Evolutionary conservation across 2,329 filamentous ascomycete species (phyloP).

Genomic region (Calonectria montana): DNA sequence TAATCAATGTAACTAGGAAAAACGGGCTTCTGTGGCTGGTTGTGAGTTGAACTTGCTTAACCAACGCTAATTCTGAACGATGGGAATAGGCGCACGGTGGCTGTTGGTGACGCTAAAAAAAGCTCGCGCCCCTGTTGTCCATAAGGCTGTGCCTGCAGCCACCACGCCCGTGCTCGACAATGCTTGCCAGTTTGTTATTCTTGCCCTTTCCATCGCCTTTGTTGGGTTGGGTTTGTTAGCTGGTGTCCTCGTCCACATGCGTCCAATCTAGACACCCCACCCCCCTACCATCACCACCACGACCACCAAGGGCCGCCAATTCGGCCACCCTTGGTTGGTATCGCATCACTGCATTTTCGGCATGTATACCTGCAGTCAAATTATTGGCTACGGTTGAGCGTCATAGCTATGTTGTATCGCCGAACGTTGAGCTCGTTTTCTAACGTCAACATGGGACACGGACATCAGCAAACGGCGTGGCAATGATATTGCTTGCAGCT

Average conservation of each 20-base stretch:
- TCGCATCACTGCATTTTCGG: conserved; percentile 14
- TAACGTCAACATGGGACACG: conserved; percentile 5
- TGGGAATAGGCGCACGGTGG: conserved; percentile 20
- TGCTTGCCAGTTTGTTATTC: conserved; percentile 24
- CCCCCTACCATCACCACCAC: conserved; percentile 5
- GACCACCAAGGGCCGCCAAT: conserved; percentile 7
- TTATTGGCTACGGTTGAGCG: not conserved
- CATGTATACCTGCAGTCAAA: not conserved
- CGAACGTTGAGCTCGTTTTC: conserved; percentile 22
- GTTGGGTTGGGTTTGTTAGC: conserved; percentile 16
- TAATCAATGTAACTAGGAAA: not conserved
- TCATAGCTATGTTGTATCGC: conserved; percentile 12
- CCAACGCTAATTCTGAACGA: not conserved
- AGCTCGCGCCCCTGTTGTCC: conserved; percentile 29
- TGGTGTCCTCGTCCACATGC: not conserved
- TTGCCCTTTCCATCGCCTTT: conserved; percentile 25
- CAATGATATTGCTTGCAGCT: not conserved
- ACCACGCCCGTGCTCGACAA: conserved; percentile 29
- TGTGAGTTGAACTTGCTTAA: not conserved
- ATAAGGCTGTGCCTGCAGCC: conserved; percentile 40
- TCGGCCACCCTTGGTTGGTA: not conserved
- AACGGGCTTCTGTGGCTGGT: conserved; percentile 5
- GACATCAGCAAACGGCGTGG: conserved; percentile 17
- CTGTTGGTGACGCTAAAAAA: conserved; percentile 28
- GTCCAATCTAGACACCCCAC: not conserved